Evolutionary conservation across 1,139 yeast species (phyloP).

Genomic region (Suhomyces bokatorum): DNA sequence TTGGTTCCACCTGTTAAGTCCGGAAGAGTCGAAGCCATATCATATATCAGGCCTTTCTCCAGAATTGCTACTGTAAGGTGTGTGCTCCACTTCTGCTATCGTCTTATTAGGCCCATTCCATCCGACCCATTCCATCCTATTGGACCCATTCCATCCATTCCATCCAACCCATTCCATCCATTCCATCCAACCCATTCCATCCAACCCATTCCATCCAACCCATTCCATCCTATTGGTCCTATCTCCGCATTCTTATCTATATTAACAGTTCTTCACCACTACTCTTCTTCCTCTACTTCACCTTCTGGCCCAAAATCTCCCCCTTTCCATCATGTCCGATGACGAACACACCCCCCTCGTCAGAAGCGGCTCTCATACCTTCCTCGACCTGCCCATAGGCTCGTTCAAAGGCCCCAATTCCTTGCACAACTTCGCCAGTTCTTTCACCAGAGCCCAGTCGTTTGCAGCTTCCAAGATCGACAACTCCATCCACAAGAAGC

Average conservation of each 20-base stretch:
- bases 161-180: no score
- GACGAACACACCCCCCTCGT: constrained; percentile 21
- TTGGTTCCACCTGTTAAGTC: no score
- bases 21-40: no score
- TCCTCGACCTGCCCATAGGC: constrained; percentile 44
- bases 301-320: background rate
- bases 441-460: constrained; percentile 49
- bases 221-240: background rate
- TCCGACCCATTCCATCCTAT: no score
- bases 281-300: background rate
- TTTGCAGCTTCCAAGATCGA: constrained; percentile 48
- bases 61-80: no score
- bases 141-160: no score
- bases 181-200: no score
- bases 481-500: constrained; percentile 42
- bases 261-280: no score
- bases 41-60: no score
- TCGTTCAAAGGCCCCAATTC: constrained; percentile 51
- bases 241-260: background rate
- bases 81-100: no score
- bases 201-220: no score
- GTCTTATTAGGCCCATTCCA: no score
- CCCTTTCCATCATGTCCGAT: constrained; percentile 1
- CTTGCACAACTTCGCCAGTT: constrained; percentile 48
- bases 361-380: constrained; percentile 30